Evolutionary conservation across 345 rosid genomes (phyloP).

Genomic region (Camelina sativa): DNA sequence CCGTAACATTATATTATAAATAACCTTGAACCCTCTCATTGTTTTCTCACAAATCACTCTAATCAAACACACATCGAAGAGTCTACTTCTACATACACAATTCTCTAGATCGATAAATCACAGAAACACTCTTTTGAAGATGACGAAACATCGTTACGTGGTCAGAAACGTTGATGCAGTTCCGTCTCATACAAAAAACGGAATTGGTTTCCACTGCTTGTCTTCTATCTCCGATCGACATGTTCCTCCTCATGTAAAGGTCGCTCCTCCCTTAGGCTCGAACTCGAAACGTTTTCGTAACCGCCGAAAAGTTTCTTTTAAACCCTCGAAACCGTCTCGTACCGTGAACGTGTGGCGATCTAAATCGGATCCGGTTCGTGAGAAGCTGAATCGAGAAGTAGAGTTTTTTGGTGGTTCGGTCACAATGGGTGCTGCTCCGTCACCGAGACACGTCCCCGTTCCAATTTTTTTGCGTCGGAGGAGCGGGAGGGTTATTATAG

Average conservation of each 20-base stretch:
- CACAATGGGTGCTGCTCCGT: conserved; percentile 29
- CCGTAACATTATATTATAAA: neutral
- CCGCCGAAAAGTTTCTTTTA: neutral
- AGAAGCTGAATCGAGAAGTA: no score
- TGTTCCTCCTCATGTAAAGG: conserved; percentile 3
- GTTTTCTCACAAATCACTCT: no score
- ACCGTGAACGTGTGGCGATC: neutral
- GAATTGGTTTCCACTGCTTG: conserved; percentile 10
- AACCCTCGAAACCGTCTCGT: neutral
- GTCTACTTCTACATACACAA: no score
- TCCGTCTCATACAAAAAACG: conserved; percentile 20
- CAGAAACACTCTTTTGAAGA: neutral
- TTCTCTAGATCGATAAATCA: no score
- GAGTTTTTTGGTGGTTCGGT: conserved; percentile 4
- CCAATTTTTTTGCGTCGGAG: conserved; percentile 6
- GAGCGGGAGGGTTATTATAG: no score
- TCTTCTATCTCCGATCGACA: neutral
- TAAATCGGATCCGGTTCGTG: neutral
- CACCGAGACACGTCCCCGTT: conserved; percentile 28
- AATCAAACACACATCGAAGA: no score
- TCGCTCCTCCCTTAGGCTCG: neutral
- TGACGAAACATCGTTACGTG: conserved; percentile 1
- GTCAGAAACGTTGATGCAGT: conserved; percentile 13
- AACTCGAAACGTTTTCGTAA: neutral
- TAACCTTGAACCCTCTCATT: neutral